Conservation (phyloP, 83 land plant species). For the Thuja plicata region DNA sequence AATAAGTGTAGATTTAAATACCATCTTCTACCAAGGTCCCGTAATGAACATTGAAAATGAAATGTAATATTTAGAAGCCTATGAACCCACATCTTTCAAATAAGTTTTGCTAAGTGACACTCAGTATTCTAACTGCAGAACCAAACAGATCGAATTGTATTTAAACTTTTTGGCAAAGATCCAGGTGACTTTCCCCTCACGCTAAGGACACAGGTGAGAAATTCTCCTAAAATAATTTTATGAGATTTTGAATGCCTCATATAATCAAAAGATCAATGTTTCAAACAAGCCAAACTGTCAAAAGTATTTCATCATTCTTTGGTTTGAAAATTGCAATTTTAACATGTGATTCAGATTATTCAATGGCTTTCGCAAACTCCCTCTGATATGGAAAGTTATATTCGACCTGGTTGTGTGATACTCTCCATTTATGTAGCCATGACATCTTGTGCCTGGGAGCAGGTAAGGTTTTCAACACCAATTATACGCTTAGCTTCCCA, state of each 20-base stretch:
- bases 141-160: constrained; percentile 60
- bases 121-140: constrained; percentile 28
- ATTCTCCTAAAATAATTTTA: not conserved
- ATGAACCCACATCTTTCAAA: not conserved
- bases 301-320: not conserved
- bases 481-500: not conserved
- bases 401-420: constrained; percentile 77
- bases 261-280: not conserved
- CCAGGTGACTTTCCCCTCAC: constrained; percentile 52
- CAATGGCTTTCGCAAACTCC: constrained; percentile 69
- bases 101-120: not conserved
- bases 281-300: not conserved
- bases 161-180: constrained; percentile 70
- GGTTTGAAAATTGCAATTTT: not conserved
- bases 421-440: constrained; percentile 63
- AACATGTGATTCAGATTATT: constrained; percentile 34
- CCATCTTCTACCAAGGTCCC: constrained; percentile 40
- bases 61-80: not conserved
- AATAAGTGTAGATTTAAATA: constrained; percentile 28
- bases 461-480: constrained; percentile 30
- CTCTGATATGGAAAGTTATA: constrained; percentile 74
- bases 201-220: constrained; percentile 42
- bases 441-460: constrained; percentile 59
- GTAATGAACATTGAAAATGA: constrained; percentile 22
- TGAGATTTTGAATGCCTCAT: constrained; percentile 26